phyloP scores from a whole-genome alignment of 2,329 filamentous ascomycete genomes.

The Fusarium fracticaudum region DNA sequence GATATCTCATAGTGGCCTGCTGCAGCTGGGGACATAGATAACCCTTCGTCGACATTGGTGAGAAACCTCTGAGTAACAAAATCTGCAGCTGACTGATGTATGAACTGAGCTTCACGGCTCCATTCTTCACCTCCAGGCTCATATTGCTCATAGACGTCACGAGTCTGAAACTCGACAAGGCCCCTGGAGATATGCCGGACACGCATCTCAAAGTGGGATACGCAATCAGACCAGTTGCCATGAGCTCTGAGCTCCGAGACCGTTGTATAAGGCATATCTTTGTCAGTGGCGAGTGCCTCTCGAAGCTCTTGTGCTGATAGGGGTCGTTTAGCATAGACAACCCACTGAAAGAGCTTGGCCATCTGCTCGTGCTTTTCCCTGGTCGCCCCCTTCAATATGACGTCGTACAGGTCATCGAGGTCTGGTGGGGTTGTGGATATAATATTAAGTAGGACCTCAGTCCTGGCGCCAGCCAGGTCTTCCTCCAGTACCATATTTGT shows the following conservation, averaged over 20 bases:
- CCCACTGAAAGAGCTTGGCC: background rate
- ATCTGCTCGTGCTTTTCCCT: background rate
- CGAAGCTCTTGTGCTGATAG: background rate
- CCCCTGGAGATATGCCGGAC: background rate
- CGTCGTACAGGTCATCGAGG: rapidly evolving
- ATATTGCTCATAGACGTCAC: background rate
- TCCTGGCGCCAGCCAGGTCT: background rate
- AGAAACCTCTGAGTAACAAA: background rate
- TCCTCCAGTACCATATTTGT: background rate
- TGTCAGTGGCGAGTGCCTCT: background rate
- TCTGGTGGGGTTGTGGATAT: background rate
- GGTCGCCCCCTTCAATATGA: background rate
- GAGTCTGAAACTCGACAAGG: background rate
- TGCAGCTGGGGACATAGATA: rapidly evolving
- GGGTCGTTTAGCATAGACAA: background rate
- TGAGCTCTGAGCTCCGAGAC: background rate
- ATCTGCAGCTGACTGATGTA: background rate
- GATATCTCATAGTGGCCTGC: background rate
- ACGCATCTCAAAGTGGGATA: background rate
- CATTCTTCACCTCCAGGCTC: background rate
- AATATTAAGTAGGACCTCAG: background rate
- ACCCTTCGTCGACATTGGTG: rapidly evolving
- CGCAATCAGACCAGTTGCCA: rapidly evolving
- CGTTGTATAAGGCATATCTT: background rate
- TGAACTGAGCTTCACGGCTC: background rate